Percentiles rank a stretch among this genome's conserved stretches.
Conservation (phyloP, 169 alveolate genomes). For the Plasmodium cynomolgi region DNA sequence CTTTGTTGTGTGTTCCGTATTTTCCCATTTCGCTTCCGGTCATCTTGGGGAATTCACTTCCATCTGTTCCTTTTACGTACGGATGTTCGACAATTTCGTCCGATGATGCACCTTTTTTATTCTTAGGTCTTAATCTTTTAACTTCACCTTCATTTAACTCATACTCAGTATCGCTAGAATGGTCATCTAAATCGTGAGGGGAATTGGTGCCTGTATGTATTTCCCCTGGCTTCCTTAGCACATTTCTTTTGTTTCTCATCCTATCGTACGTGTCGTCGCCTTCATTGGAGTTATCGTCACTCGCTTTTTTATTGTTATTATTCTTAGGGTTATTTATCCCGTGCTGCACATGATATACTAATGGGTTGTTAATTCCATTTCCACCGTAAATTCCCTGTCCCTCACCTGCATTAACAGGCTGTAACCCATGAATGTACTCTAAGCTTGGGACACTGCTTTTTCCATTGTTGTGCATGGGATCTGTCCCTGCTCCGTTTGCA, state of each 20-base stretch:
- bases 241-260: not conserved
- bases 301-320: not conserved
- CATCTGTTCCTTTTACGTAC: not conserved
- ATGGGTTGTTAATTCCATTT: not conserved
- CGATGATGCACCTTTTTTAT: not conserved
- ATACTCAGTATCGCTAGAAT: conserved; percentile 6
- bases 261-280: not conserved
- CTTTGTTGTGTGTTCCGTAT: not conserved
- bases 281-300: not conserved
- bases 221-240: not conserved
- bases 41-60: not conserved
- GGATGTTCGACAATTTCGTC: not conserved
- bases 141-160: not conserved
- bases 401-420: conserved; percentile 17
- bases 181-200: not conserved
- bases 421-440: not conserved
- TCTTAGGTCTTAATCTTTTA: not conserved
- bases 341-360: conserved; percentile 15
- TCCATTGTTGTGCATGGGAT: not conserved
- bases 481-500: not conserved
- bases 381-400: not conserved
- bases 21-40: not conserved
- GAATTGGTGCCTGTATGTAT: not conserved
- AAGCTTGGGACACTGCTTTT: not conserved
- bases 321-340: not conserved